Conservation (phyloP, 768 basidiomycete species). For the Boletellus emodensis region DNA sequence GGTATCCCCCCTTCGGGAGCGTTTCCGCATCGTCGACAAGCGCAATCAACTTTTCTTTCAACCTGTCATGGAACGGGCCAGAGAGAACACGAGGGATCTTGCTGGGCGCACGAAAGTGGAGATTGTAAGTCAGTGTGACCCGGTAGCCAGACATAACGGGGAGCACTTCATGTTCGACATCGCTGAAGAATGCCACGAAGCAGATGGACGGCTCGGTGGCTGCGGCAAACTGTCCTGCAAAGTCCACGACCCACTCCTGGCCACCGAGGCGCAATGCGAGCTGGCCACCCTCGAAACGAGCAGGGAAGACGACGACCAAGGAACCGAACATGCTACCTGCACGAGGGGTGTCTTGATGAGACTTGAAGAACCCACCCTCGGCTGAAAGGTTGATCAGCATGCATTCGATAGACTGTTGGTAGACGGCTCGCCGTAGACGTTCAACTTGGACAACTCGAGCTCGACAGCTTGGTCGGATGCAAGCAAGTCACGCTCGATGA, state of each 20-base stretch:
- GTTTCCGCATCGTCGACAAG: conserved; percentile 27
- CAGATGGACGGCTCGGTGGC: conserved; percentile 13
- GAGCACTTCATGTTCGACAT: conserved; percentile 43
- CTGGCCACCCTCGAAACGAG: conserved; percentile 41
- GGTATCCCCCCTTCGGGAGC: conserved; percentile 28
- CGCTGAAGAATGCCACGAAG: conserved; percentile 40
- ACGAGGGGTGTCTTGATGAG: neutral
- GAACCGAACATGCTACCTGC: conserved; percentile 21
- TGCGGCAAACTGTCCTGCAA: neutral
- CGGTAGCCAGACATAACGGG: conserved; percentile 39
- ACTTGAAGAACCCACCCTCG: neutral
- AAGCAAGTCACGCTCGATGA: conserved; percentile 32
- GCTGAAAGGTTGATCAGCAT: neutral
- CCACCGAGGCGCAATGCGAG: neutral
- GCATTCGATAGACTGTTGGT: no score
- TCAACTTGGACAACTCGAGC: neutral
- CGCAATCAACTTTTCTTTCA: neutral
- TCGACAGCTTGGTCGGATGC: neutral
- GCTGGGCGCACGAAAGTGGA: conserved; percentile 10
- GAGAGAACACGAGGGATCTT: neutral
- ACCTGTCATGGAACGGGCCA: neutral
- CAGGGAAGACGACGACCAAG: conserved; percentile 46
- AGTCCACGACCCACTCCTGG: neutral
- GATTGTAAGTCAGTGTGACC: conserved; percentile 42
- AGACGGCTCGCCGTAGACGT: neutral